A percentile compares a stretch with the other conserved stretches of the same genome.
These are phyloP conservation scores for Globisporangium solare DNA, from an alignment of 352 stramenopile species.

Conservation along the genomic window DNA sequence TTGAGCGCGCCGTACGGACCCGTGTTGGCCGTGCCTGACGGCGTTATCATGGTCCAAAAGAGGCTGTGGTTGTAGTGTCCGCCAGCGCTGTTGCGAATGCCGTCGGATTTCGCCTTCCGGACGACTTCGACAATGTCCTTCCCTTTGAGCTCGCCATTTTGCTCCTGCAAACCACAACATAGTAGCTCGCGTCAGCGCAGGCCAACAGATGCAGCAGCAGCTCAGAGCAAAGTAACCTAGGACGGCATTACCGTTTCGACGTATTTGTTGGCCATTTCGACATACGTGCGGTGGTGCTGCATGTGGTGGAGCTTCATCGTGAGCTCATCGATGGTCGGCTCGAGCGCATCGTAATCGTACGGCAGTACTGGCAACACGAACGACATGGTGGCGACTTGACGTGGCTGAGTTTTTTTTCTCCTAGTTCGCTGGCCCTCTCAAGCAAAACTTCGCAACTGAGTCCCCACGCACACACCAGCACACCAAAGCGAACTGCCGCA, in stretches of 20 bases:
- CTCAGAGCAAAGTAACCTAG: too few relatives aligned
- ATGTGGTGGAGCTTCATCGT: conserved; percentile 92
- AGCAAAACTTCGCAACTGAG: too few relatives aligned
- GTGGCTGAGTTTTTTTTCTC: too few relatives aligned
- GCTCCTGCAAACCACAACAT: conserved; percentile 29
- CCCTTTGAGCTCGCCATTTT: conserved; percentile 57
- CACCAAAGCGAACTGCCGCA: too few relatives aligned
- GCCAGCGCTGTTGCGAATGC: conserved; percentile 81
- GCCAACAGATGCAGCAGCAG: too few relatives aligned
- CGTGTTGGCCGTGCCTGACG: conserved; percentile 67
- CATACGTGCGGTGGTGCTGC: conserved; percentile 88
- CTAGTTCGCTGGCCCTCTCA: too few relatives aligned
- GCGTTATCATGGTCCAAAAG: conserved; percentile 93
- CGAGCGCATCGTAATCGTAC: conserved; percentile 86
- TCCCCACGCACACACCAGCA: too few relatives aligned
- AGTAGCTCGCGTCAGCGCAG: too few relatives aligned
- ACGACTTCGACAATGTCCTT: conserved; percentile 83
- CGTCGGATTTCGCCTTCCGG: conserved; percentile 60
- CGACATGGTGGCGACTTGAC: conserved; percentile 35
- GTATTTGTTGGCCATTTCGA: conserved; percentile 90
- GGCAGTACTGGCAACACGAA: conserved; percentile 76
- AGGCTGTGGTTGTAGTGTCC: conserved; percentile 86
- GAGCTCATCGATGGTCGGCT: conserved; percentile 83
- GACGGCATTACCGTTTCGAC: conserved; percentile 48
- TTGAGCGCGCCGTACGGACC: conserved; percentile 72